Conservation (phyloP, 352 stramenopile species). For the Phytophthora crassamura region DNA sequence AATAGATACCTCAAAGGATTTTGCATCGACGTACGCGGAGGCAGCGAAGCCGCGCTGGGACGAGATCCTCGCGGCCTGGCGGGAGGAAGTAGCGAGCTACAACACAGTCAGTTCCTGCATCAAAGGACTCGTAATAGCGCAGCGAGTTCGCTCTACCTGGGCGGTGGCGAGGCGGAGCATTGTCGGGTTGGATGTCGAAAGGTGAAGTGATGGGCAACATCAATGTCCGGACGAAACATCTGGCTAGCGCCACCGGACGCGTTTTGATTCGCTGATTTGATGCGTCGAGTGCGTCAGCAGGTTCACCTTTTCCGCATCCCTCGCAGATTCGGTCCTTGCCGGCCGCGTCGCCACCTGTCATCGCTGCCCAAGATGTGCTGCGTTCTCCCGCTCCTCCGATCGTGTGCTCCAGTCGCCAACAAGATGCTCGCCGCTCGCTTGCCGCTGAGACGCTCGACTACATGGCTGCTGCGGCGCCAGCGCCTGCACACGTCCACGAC, state of each 20-base stretch:
- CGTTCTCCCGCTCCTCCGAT: constrained; percentile 17
- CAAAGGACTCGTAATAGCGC: too few species aligned
- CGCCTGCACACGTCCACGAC: constrained; percentile 22
- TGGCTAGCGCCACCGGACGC: constrained; percentile 33
- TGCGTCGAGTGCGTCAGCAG: constrained; percentile 2
- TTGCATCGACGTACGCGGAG: constrained; percentile 35
- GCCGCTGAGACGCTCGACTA: not conserved
- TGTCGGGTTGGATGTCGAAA: constrained; percentile 13
- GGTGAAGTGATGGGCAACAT: constrained; percentile 28
- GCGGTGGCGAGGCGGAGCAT: constrained; percentile 35
- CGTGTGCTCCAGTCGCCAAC: constrained; percentile 15
- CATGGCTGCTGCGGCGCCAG: constrained; percentile 3
- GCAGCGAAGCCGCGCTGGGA: constrained; percentile 41
- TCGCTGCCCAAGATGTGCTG: not conserved
- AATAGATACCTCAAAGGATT: not conserved
- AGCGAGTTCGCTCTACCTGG: constrained; percentile 17
- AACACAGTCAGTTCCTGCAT: constrained; percentile 3
- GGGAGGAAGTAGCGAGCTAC: constrained; percentile 28
- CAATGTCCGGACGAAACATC: not conserved
- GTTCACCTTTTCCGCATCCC: not conserved
- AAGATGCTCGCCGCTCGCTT: constrained; percentile 30
- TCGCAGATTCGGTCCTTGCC: too few species aligned
- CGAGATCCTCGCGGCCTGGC: constrained; percentile 17
- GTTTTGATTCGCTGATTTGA: constrained; percentile 18
- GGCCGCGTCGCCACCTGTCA: constrained; percentile 16